Base-by-base conservation (phyloP, 2,329 filamentous ascomycete genomes). In the Didymella pomorum region DNA sequence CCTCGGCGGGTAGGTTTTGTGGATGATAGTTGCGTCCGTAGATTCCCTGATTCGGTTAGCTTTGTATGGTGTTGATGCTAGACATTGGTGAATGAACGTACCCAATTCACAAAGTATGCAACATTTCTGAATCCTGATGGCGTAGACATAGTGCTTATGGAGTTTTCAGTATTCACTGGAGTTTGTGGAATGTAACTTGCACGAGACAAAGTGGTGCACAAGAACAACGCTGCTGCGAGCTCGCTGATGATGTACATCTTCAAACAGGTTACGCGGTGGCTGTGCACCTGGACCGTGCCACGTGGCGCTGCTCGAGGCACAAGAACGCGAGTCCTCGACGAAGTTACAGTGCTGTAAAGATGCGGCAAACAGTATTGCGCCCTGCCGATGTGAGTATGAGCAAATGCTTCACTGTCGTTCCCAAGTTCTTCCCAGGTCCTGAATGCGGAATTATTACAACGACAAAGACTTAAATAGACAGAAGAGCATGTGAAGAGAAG, bases 81-180 rank as follows among this genome's bases (percentile, higher is more conserved):
- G 18, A 20, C 6, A 7, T 37, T 21, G 35, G 52, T 33, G 21
- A 46, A 39, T 48, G 21, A 48, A 56, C 45, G 23, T 37, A 63
- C 75, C 75, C 75, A 77, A 56, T 77, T 77, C 43, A 76, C 73
- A 63, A 75, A 77, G 60, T 77, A 77, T 1, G 73, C 73, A 26
- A 76, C 74, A 35, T 75, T 74, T 55, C 64, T 76, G 63, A 69
- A 75, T 21, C 73, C 73, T n/a, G 69, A 61, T 55, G 63, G 60
- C n/a, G 61, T 55, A 43, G 56, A 55, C 51, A 70, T 65, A 20
- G 23, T 65, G 44, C 25, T 44, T 20, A 4, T 39, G n/a, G 8
- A 20, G 46, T 26, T 49, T 20, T n/a, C 11, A n/a, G 18, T 39
- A 44, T 26, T 49, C 21, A 39, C 31, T 57, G 39, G 14, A 39